Evolutionary conservation across 345 rosid genomes (phyloP).

Genomic region (Aurinia saxatilis): DNA sequence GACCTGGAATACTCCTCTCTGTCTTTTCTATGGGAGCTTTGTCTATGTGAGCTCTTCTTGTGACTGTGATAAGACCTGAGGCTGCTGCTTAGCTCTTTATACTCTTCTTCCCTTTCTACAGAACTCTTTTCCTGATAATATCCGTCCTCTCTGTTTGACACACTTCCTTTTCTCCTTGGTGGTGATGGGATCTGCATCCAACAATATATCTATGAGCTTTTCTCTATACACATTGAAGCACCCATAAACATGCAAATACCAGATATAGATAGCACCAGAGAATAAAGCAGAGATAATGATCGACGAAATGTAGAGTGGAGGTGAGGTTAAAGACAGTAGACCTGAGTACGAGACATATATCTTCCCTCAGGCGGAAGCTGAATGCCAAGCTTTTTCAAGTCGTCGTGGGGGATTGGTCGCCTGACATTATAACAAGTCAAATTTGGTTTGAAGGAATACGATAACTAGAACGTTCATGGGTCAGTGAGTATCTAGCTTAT

Average conservation of each 20-base stretch:
- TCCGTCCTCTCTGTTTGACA: constrained; percentile 36
- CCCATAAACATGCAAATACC: neutral
- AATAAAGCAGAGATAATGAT: neutral
- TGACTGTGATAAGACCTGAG: constrained; percentile 6
- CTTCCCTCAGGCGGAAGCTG: constrained; percentile 92
- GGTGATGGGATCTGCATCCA: constrained; percentile 75
- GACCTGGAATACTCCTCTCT: constrained; percentile 1
- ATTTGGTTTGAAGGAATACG: neutral
- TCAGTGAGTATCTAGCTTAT: neutral
- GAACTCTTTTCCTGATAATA: constrained; percentile 25
- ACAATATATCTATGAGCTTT: neutral
- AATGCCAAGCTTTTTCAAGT: constrained; percentile 77
- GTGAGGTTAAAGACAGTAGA: constrained; percentile 14
- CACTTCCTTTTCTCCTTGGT: constrained; percentile 53
- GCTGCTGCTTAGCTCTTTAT: constrained; percentile 12
- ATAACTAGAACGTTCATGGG: neutral
- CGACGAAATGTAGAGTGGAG: neutral
- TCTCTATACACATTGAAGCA: neutral
- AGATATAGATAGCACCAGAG: neutral
- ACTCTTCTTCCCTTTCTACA: constrained; percentile 32
- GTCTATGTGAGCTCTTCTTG: constrained; percentile 13
- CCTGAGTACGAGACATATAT: constrained; percentile 76
- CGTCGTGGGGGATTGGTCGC: constrained; percentile 75
- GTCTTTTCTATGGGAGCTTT: neutral
- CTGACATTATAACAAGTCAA: constrained; percentile 29